phyloP scores from a whole-genome alignment of 495 filamentous ascomycete species.

The Penicillium herquei region DNA sequence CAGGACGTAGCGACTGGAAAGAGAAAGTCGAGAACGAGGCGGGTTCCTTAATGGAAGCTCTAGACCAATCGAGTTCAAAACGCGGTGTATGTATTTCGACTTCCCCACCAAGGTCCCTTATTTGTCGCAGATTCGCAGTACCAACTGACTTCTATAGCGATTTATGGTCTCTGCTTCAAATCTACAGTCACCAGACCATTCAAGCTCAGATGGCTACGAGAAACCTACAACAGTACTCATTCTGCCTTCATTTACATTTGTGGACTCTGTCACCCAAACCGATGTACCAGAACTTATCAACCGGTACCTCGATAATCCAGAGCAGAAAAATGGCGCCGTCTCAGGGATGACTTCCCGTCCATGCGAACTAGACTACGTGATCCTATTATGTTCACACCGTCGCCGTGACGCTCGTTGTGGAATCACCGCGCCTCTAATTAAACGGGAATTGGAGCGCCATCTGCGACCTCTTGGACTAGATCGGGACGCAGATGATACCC shows the following conservation, averaged over 20 bases:
- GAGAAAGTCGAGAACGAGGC: constrained; percentile 79
- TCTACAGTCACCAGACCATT: constrained; percentile 61
- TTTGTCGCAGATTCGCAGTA: neutral
- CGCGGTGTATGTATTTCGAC: constrained; percentile 62
- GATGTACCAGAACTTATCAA: constrained; percentile 67
- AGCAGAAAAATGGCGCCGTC: constrained; percentile 53
- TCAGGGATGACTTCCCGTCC: constrained; percentile 51
- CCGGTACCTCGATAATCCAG: constrained; percentile 63
- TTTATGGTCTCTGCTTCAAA: constrained; percentile 94
- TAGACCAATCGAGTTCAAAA: constrained; percentile 58
- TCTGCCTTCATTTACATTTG: constrained; percentile 79
- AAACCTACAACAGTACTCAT: constrained; percentile 71
- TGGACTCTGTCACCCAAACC: constrained; percentile 73
- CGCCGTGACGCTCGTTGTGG: constrained; percentile 93
- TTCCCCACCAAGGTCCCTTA: neutral
- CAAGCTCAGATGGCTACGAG: constrained; percentile 36
- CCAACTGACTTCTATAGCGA: constrained; percentile 46
- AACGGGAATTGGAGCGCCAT: constrained; percentile 83
- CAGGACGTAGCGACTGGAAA: constrained; percentile 90
- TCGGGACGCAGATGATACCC: constrained; percentile 81
- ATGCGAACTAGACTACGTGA: constrained; percentile 76
- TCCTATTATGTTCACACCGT: constrained; percentile 91
- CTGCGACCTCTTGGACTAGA: constrained; percentile 79
- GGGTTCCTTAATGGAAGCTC: constrained; percentile 90
- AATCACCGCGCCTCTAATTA: constrained; percentile 82